Conservation (phyloP, 345 rosid species). For the Gossypium ekmanianum region DNA sequence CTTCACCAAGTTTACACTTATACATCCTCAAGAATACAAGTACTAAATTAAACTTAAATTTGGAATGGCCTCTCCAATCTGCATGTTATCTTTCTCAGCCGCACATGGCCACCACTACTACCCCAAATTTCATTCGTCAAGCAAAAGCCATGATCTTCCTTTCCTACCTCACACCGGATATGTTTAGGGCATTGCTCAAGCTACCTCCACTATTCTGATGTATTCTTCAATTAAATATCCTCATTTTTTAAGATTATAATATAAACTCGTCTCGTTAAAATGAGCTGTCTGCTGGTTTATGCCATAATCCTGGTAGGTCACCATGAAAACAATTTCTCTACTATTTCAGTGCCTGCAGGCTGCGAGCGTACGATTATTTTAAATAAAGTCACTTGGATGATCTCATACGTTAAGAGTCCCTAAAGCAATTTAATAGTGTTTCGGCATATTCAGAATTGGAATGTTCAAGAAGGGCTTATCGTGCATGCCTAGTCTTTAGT, state of each 20-base stretch:
- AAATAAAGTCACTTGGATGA: not conserved
- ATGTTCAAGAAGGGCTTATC: not conserved
- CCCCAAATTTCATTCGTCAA: slow-evolving; percentile 27
- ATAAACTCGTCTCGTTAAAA: not conserved
- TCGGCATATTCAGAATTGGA: not conserved
- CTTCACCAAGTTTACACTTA: not conserved
- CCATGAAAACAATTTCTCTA: not conserved
- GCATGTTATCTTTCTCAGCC: slow-evolving; percentile 4
- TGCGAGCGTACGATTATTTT: not conserved
- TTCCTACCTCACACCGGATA: slow-evolving; percentile 6
- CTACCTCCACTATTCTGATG: not conserved
- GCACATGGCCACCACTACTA: slow-evolving; percentile 21
- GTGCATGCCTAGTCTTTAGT: not conserved
- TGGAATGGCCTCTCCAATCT: not conserved
- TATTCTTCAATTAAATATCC: not conserved
- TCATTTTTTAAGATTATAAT: not conserved
- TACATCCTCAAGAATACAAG: not conserved
- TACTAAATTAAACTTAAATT: not conserved
- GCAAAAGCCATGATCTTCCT: slow-evolving; percentile 28
- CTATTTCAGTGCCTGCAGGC: not conserved
- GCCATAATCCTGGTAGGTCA: not conserved
- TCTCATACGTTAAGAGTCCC: not conserved
- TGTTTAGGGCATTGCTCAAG: not conserved
- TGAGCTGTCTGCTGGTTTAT: not conserved
- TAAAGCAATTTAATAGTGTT: not conserved